Base-by-base conservation (phyloP, 495 filamentous ascomycete genomes). In the Bacidia rubella region DNA sequence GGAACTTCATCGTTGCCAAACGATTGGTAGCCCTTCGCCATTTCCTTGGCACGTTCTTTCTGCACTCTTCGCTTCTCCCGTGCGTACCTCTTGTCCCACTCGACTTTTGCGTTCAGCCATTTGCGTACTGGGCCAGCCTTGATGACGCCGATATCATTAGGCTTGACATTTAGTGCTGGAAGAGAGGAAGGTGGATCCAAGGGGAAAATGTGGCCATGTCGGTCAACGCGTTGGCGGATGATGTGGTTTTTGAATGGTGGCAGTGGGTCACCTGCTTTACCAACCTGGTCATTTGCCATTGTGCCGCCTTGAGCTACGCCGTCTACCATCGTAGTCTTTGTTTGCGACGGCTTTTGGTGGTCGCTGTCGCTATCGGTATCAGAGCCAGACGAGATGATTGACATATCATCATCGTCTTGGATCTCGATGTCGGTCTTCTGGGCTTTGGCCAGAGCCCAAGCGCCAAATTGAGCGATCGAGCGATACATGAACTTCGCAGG, bases 401-500 rank as follows among this genome's bases (percentile, higher is more conserved):
- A 89, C 38, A 92, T 71, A 11, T 76, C 69, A 54, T 86, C 83
- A 47, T 95, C 86, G 56, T 92, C 81, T 41, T 80, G 62, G 23
- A 94, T 90, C 15, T 90, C 85, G 17, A 96, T 86, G 2, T 74
- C 75, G 0, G 74, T 76, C 41, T 85, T 77, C 60, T 94, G 89
- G 1, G 90, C 90, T 56, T 82, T 74, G 2, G 88, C 86, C 17
- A 96, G 68, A 5, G 85, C 82, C 89, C 89, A 95, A 0, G 87
- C 85, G 10, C 87, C 86, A 62, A 97, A 95, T 52, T 95, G 89
- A 1, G 90, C 85, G 22, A 96, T 80, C 7, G 82, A 81, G 21
- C 87, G 77, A 63, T 85, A 95, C 87, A 96, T 95, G 62, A 84
- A 86, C 60, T 95, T 97, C 10, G 90, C 90, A 1, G 90, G 90